phyloP scores from a whole-genome alignment of 768 basidiomycete species.

The Boletellus emodensis region DNA sequence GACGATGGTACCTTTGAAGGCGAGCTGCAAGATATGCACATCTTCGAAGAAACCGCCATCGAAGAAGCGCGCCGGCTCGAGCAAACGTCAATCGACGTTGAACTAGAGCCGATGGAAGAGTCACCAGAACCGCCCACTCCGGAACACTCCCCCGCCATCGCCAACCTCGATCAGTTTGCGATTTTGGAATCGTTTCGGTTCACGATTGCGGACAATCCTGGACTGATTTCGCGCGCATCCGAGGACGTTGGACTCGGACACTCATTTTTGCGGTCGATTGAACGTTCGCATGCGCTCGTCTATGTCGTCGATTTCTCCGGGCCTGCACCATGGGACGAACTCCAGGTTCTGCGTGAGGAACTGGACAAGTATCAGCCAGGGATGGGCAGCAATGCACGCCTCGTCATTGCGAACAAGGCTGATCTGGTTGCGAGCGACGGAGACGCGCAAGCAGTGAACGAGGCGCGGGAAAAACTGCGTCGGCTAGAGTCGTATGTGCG shows the following conservation, averaged over 20 bases:
- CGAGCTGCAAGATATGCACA: conserved; percentile 40
- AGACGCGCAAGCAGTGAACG: conserved; percentile 44
- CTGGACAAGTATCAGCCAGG: conserved; percentile 77
- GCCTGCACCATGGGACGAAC: conserved; percentile 72
- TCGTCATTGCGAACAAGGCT: conserved; percentile 95
- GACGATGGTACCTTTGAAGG: conserved; percentile 77
- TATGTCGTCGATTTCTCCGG: conserved; percentile 89
- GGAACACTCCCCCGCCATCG: neutral
- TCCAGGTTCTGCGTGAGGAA: conserved; percentile 71
- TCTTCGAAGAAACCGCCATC: conserved; percentile 65
- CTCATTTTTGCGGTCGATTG: conserved; percentile 89
- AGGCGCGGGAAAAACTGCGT: conserved; percentile 54
- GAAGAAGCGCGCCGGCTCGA: conserved; percentile 46
- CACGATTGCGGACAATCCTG: conserved; percentile 96
- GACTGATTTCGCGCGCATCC: conserved; percentile 79
- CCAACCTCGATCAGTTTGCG: conserved; percentile 45
- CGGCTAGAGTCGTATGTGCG: conserved; percentile 55
- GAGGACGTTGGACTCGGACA: conserved; percentile 92
- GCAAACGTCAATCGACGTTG: conserved; percentile 23
- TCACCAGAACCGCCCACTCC: too few species aligned
- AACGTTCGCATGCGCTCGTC: conserved; percentile 83
- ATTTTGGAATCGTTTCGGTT: conserved; percentile 77
- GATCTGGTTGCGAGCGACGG: conserved; percentile 64
- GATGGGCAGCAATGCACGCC: conserved; percentile 68
- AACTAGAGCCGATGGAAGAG: neutral